phyloP scores from a whole-genome alignment of 768 basidiomycete genomes.

The Podaxis rugospora region DNA sequence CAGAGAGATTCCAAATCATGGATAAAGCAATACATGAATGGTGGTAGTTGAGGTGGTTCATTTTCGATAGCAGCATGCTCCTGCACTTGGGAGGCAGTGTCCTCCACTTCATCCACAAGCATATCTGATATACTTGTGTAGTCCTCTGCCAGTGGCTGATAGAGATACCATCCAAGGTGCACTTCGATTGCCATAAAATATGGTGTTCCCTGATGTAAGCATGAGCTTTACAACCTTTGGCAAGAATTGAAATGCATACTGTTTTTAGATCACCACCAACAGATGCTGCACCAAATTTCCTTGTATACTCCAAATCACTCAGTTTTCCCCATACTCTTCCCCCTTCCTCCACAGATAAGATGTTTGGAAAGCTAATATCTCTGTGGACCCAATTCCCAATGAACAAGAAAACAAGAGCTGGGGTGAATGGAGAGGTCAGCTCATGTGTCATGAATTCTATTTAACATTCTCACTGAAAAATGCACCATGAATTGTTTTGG shows the following conservation, averaged over 20 bases:
- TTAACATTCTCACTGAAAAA: neutral
- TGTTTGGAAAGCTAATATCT: slow-evolving; percentile 3
- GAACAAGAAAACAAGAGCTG: slow-evolving; percentile 1
- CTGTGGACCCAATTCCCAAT: slow-evolving; percentile 5
- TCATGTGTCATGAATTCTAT: neutral
- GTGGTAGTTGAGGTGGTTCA: neutral
- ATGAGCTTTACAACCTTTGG: no score
- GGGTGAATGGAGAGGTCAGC: neutral
- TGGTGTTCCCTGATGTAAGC: neutral
- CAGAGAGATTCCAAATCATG: neutral
- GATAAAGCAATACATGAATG: neutral
- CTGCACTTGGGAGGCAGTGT: neutral
- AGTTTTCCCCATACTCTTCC: neutral
- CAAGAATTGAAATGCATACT: neutral
- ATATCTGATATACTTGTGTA: no score
- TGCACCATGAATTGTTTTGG: neutral
- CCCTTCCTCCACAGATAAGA: neutral
- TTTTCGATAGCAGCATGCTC: no score
- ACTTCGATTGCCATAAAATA: slow-evolving; percentile 3
- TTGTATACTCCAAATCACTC: slow-evolving; percentile 8
- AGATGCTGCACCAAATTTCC: neutral
- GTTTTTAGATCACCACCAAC: neutral
- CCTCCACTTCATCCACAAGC: neutral
- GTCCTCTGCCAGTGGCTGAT: neutral
- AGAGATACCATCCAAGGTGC: neutral